Percentiles rank a stretch among this genome's conserved stretches.
Conservation (phyloP, 2,329 filamentous ascomycete genomes). For the Colletotrichum chrysophilum region DNA sequence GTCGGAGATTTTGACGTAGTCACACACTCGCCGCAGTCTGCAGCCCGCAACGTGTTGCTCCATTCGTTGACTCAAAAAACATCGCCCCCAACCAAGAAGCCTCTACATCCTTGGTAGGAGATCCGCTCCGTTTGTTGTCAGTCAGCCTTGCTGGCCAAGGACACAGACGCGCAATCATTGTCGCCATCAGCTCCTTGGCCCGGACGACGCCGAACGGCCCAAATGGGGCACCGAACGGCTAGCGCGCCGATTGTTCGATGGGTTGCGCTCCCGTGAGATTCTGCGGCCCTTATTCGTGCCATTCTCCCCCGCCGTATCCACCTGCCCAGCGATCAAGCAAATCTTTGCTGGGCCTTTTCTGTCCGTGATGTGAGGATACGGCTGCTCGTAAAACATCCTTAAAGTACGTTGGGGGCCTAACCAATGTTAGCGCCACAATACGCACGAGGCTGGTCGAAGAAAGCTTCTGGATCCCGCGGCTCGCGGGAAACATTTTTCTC, state of each 20-base stretch:
- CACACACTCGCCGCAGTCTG: neutral
- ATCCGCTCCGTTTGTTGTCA: neutral
- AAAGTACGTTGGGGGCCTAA: neutral
- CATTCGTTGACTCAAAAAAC: neutral
- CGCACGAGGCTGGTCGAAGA: neutral
- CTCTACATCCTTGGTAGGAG: neutral
- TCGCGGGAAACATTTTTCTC: neutral
- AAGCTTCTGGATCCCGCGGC: constrained; percentile 11
- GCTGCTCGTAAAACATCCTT: neutral
- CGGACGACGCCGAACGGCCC: constrained; percentile 15
- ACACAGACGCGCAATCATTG: constrained; percentile 23
- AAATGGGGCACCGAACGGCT: neutral
- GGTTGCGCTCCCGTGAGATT: neutral
- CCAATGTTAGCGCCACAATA: neutral
- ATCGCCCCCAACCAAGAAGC: neutral
- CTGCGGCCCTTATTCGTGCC: neutral
- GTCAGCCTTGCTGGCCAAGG: constrained; percentile 20
- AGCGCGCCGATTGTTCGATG: neutral
- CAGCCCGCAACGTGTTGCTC: neutral
- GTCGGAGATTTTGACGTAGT: neutral
- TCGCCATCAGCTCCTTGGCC: constrained; percentile 19
- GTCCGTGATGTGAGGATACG: neutral
- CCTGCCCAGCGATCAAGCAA: neutral
- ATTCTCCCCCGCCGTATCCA: constrained; percentile 15
- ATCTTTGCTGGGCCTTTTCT: neutral